phyloP scores from a whole-genome alignment of 1,284 basidiomycete species.

The Apiotrichum gracile region DNA sequence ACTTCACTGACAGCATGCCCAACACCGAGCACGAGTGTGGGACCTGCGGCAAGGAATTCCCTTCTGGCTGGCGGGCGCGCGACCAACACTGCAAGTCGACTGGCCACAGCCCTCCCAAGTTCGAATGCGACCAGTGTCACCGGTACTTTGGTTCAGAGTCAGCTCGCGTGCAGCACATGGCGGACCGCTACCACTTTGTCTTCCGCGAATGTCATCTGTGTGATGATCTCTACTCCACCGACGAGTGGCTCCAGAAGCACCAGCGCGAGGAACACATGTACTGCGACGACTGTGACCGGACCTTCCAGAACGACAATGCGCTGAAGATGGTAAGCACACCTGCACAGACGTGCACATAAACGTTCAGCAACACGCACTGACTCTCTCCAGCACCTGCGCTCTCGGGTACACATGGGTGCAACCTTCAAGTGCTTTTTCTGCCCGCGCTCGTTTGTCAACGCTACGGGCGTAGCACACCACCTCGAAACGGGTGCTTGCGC shows the following conservation, averaged over 20 bases:
- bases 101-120: background rate
- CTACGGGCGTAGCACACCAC: slow-evolving; percentile 9
- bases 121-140: slow-evolving; percentile 2
- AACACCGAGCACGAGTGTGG: too few species aligned
- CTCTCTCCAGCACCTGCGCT: slow-evolving; percentile 3
- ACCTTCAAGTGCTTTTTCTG: slow-evolving; percentile 1
- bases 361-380: too few species aligned
- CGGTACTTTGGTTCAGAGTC: too few species aligned
- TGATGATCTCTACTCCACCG: background rate
- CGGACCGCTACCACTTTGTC: background rate
- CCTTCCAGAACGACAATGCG: background rate
- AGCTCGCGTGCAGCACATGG: slow-evolving; percentile 4
- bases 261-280: background rate
- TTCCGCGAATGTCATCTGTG: background rate
- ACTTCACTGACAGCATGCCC: too few species aligned
- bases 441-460: background rate
- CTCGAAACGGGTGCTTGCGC: slow-evolving; percentile 5
- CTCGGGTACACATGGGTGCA: background rate
- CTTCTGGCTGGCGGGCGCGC: slow-evolving; percentile 4
- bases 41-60: background rate
- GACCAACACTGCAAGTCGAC: slow-evolving; percentile 3
- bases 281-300: slow-evolving; percentile 3
- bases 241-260: background rate
- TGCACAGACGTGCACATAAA: too few species aligned
- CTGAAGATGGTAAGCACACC: background rate